These are phyloP conservation scores for Cercospora brassicicola DNA, from an alignment of 2,329 filamentous ascomycete species.

Conservation along the genomic window DNA sequence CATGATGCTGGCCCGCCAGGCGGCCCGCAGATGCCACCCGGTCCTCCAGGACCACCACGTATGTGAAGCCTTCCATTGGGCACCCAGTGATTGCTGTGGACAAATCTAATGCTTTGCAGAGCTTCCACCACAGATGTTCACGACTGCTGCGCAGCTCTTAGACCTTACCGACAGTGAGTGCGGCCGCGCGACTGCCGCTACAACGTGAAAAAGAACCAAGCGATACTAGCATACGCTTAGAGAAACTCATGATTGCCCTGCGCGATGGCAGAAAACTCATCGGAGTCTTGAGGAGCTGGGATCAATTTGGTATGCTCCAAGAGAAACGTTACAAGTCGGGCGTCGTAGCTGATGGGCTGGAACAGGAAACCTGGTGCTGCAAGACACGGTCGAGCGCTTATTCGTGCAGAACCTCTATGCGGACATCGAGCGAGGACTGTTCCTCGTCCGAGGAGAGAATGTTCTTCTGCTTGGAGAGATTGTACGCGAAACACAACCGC, in stretches of 20 bases:
- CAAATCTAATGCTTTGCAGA: background rate
- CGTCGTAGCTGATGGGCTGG: background rate
- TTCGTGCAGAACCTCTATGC: slow-evolving; percentile 75
- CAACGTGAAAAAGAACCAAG: slow-evolving; percentile 4
- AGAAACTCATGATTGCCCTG: slow-evolving; percentile 89
- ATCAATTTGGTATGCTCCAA: slow-evolving; percentile 77
- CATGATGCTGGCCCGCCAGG: slow-evolving; percentile 36
- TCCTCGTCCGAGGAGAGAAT: slow-evolving; percentile 92
- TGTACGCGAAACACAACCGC: slow-evolving; percentile 41
- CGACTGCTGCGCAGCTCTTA: slow-evolving; percentile 89
- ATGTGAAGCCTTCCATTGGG: background rate
- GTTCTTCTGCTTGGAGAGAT: slow-evolving; percentile 95
- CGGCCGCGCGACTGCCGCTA: slow-evolving; percentile 36
- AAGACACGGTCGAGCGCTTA: slow-evolving; percentile 86
- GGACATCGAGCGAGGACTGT: slow-evolving; percentile 82
- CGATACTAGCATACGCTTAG: slow-evolving; percentile 51
- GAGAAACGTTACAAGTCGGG: background rate
- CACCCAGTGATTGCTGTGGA: background rate
- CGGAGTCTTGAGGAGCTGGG: slow-evolving; percentile 90
- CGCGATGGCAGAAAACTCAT: slow-evolving; percentile 93
- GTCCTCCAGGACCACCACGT: slow-evolving; percentile 24
- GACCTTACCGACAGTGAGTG: slow-evolving; percentile 91
- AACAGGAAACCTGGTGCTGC: slow-evolving; percentile 87
- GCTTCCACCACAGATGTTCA: slow-evolving; percentile 83
- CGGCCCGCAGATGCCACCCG: slow-evolving; percentile 21